These are phyloP conservation scores for Umbelopsis vinacea DNA, from an alignment of 192 early-diverging fungal species.

Conservation along the genomic window DNA sequence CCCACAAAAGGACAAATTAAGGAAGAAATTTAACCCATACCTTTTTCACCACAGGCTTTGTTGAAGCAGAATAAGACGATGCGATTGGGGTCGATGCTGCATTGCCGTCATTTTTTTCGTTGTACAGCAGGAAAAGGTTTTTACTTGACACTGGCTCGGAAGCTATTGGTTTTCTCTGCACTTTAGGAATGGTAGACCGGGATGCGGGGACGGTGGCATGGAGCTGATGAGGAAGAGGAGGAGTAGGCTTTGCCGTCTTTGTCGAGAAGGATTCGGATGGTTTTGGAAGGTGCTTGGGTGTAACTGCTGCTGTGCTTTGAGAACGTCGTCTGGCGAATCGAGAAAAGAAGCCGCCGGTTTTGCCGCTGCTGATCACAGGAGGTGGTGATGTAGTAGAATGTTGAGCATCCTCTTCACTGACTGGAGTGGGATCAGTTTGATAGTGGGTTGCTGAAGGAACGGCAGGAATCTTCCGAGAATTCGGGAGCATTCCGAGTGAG, in stretches of 20 bases:
- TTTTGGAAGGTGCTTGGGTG: not conserved
- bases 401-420: conserved; percentile 7
- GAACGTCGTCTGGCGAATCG: conserved; percentile 9
- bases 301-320: not conserved
- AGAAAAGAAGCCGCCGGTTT: conserved; percentile 6
- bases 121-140: no score
- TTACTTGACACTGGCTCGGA: not conserved
- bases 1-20: not conserved
- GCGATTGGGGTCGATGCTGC: not conserved
- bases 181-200: not conserved
- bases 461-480: conserved; percentile 22
- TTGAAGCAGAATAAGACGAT: not conserved
- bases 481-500: conserved; percentile 8
- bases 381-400: not conserved
- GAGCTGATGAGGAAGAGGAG: not conserved
- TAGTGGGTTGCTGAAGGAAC: not conserved
- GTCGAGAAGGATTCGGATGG: not conserved
- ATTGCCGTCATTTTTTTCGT: not conserved
- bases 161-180: conserved; percentile 17
- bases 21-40: not conserved
- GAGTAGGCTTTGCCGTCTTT: not conserved
- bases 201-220: not conserved
- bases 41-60: not conserved
- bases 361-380: not conserved
- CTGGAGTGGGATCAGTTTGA: not conserved